Evolutionary conservation across 176 grass and related monocot species (phyloP), one percentile per base, ranked within the genome.

Genomic region (Lolium perenne): DNA sequence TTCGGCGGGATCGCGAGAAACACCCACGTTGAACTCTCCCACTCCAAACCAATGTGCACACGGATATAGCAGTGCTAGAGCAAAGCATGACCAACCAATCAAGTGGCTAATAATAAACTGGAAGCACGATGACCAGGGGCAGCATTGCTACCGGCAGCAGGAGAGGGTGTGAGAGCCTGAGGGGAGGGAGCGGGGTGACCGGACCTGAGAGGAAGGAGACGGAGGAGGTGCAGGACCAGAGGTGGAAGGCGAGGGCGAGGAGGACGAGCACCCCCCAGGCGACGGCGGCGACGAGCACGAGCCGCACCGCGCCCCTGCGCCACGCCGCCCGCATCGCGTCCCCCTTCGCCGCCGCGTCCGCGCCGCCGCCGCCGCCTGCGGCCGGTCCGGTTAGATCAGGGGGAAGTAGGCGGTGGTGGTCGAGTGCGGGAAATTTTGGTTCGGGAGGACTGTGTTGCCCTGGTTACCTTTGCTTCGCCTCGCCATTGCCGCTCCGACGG

Each of bases 171-270:
- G n/a, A n/a, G n/a, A n/a, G n/a, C n/a, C n/a, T n/a, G 35, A 2
- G 5, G 2, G 35, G 16, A 11, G 46, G 40, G 67, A 79, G 38
- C 2, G 74, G 32, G 66, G 23, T 8, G 29, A 29, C 2, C 10
- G 56, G 9, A 97, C 96, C 96, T 94, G 93, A 92, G 74, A 98
- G 84, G 86, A 93, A 96, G 14, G 57, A 51, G 50, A 91, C 84
- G 22, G 92, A 91, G 89, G 90, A 92, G 82, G 64, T 89, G 84
- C 94, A 98, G 58, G 97, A 92, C 97, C 94, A 95, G 68, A 96
- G 86, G 88, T 92, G 86, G 87, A 99, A 99, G 56, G 93, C 90
- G 86, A 99, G 89, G 14, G 93, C 91, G 74, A 93, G 86, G 53
- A 98, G 90, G 49, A 95, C 90, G 74, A 96, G 86, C 79, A 96